Conservation (phyloP, 2,329 filamentous ascomycete genomes). For the Exophiala oligosperma region DNA sequence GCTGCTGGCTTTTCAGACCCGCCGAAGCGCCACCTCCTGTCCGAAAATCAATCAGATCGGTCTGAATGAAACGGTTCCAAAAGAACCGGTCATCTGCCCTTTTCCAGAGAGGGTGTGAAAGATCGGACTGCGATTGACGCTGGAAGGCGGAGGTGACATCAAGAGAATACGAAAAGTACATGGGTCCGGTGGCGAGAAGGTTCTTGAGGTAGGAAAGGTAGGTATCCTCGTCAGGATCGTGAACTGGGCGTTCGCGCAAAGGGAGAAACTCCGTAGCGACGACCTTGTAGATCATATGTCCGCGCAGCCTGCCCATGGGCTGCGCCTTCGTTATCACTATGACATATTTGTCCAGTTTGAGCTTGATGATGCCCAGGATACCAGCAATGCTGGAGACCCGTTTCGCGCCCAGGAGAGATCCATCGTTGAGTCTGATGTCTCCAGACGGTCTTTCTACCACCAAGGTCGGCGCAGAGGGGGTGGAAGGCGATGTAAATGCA, state of each 20-base stretch:
- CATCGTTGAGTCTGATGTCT: conserved; percentile 82
- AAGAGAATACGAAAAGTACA: conserved; percentile 98
- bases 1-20: conserved; percentile 52
- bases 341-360: conserved; percentile 95
- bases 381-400: conserved; percentile 92
- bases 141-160: conserved; percentile 98
- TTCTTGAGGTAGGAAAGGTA: conserved; percentile 81
- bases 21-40: conserved; percentile 53
- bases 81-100: conserved; percentile 96
- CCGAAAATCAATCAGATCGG: conserved; percentile 88
- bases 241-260: conserved; percentile 82
- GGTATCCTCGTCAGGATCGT: conserved; percentile 90
- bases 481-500: conserved; percentile 94
- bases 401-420: conserved; percentile 71
- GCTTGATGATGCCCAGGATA: conserved; percentile 88
- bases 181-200: conserved; percentile 78
- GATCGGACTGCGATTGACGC: conserved; percentile 77
- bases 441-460: conserved; percentile 90
- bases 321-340: conserved; percentile 94
- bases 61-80: conserved; percentile 93
- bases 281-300: conserved; percentile 95
- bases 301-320: conserved; percentile 85
- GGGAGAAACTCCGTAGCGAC: conserved; percentile 89
- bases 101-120: conserved; percentile 77
- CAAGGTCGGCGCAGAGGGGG: conserved; percentile 81